Conservation (phyloP, 306 rosid species). For the Morella rubra region DNA sequence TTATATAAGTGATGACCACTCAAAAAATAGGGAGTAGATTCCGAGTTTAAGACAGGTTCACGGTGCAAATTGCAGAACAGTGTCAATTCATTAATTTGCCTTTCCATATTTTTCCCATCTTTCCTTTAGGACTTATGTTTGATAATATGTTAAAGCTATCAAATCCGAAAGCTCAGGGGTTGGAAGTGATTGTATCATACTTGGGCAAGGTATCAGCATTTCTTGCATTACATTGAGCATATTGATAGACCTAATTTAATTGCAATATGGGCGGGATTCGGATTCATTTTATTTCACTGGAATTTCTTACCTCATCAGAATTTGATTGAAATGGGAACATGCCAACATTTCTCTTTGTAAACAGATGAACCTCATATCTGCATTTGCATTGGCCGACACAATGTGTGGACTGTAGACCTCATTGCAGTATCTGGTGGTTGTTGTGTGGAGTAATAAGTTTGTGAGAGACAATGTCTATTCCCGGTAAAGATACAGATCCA, state of each 20-base stretch:
- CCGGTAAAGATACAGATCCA: constrained; percentile 68
- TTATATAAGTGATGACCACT: neutral
- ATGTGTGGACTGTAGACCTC: constrained; percentile 37
- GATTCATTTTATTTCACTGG: neutral
- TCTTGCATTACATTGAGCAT: neutral
- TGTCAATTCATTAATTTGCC: neutral
- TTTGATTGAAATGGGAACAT: neutral
- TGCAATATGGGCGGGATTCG: neutral
- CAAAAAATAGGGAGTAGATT: neutral
- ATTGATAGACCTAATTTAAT: neutral
- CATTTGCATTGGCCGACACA: constrained; percentile 20
- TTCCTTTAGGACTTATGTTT: neutral
- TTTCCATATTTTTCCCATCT: constrained; percentile 1
- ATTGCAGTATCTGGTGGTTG: constrained; percentile 15
- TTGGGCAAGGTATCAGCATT: constrained; percentile 2
- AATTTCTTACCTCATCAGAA: neutral
- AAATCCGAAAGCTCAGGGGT: neutral
- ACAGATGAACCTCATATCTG: neutral
- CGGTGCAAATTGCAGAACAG: neutral
- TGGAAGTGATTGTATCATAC: constrained; percentile 6
- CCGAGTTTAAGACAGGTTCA: neutral
- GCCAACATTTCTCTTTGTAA: neutral
- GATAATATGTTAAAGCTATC: neutral
- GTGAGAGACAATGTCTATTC: constrained; percentile 61
- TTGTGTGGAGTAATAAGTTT: constrained; percentile 33